Conservation (phyloP, 352 stramenopile genomes). For the Globisporangium barbulae region DNA sequence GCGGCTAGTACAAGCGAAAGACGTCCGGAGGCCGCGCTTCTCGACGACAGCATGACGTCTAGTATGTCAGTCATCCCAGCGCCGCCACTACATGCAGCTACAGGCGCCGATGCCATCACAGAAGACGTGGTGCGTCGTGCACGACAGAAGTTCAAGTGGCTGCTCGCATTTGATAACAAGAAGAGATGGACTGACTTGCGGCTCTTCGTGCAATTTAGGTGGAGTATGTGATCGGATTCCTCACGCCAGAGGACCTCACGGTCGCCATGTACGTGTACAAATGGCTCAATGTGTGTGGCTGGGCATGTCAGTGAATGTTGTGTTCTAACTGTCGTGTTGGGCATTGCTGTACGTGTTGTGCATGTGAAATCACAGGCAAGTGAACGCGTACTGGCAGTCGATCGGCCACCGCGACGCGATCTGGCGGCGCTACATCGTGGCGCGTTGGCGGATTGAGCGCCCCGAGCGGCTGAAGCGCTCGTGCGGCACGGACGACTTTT, state of each 20-base stretch:
- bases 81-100: not conserved
- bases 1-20: slow-evolving; percentile 8
- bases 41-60: not conserved
- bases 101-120: slow-evolving; percentile 15
- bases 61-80: not conserved
- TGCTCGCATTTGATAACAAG: not conserved
- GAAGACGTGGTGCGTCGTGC: slow-evolving; percentile 40
- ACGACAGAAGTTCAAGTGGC: not conserved
- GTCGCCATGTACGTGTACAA: slow-evolving; percentile 32
- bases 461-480: slow-evolving; percentile 42
- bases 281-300: not conserved
- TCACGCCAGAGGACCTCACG: slow-evolving; percentile 47
- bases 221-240: slow-evolving; percentile 48
- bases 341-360: not conserved
- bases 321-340: not conserved
- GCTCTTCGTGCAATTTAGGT: slow-evolving; percentile 21
- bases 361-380: slow-evolving; percentile 27
- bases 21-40: not conserved
- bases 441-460: slow-evolving; percentile 45
- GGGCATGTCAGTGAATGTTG: not conserved
- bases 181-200: not conserved
- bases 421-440: slow-evolving; percentile 45
- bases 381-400: slow-evolving; percentile 48
- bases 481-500: slow-evolving; percentile 45
- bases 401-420: slow-evolving; percentile 50